Evolutionary conservation across 495 filamentous ascomycete genomes (phyloP).

Genomic region (Durotheca rogersii): DNA sequence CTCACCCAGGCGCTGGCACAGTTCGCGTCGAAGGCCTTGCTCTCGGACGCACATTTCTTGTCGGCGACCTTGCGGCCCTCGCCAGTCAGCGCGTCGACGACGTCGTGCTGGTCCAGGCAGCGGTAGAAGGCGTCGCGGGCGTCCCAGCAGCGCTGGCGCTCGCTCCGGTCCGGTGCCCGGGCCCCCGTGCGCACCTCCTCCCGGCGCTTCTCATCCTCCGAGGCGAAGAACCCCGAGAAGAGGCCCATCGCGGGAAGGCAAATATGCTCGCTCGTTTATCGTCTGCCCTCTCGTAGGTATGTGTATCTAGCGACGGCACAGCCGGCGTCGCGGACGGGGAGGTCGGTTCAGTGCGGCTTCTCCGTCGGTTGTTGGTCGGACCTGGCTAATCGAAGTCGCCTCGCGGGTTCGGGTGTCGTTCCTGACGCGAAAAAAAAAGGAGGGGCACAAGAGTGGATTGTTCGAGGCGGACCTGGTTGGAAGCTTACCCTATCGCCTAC

Average conservation of each 20-base stretch:
- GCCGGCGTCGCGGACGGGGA: too few relatives aligned
- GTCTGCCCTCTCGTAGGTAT: too few relatives aligned
- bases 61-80: conserved; percentile 57
- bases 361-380: background rate
- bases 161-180: conserved; percentile 73
- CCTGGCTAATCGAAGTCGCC: background rate
- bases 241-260: conserved; percentile 42
- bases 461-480: too few relatives aligned
- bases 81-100: conserved; percentile 81
- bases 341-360: background rate
- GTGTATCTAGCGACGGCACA: too few relatives aligned
- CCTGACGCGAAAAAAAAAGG: too few relatives aligned
- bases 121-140: conserved; percentile 81
- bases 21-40: conserved; percentile 66
- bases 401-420: too few relatives aligned
- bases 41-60: conserved; percentile 66
- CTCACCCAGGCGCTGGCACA: conserved; percentile 82
- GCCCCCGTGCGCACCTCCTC: conserved; percentile 58
- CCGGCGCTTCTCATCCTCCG: conserved; percentile 50
- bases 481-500: too few relatives aligned
- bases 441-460: too few relatives aligned
- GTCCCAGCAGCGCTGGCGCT: conserved; percentile 81
- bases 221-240: conserved; percentile 43
- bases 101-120: conserved; percentile 77
- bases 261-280: too few relatives aligned